Conservation (phyloP, 106 monocot species). For the Gastrodia elata region DNA sequence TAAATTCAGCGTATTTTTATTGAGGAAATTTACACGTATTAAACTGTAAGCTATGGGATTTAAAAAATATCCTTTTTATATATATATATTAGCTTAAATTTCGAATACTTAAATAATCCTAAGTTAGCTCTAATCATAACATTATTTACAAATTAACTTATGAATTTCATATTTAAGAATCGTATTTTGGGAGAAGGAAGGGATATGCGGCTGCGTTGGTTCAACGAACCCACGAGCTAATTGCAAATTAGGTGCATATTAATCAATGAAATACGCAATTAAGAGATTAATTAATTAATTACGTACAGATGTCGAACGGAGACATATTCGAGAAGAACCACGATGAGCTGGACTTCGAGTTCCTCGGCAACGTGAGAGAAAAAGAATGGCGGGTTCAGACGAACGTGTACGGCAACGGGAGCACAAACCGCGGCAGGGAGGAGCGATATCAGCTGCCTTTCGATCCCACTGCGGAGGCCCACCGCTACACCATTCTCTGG, state of each 20-base stretch:
- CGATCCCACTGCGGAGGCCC: slow-evolving; percentile 36
- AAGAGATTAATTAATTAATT: neutral
- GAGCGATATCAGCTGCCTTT: slow-evolving; percentile 50
- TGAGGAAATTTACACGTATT: too few species aligned
- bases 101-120: neutral
- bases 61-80: neutral
- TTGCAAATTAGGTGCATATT: neutral
- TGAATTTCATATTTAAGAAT: neutral
- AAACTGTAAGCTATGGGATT: too few species aligned
- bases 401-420: slow-evolving; percentile 53
- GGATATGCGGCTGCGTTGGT: neutral
- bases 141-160: neutral
- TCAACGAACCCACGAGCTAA: neutral
- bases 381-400: slow-evolving; percentile 44
- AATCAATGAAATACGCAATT: neutral
- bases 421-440: slow-evolving; percentile 45
- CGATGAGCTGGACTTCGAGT: slow-evolving; percentile 55
- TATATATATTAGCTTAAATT: neutral
- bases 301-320: slow-evolving; percentile 36
- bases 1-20: too few species aligned
- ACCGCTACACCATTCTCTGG: slow-evolving; percentile 56
- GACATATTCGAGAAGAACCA: slow-evolving; percentile 43
- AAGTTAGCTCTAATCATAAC: neutral
- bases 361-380: slow-evolving; percentile 37
- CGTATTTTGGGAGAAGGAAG: neutral